Conservation (phyloP, 805 yeast species). For the Cyberlindnera mississippiensis region DNA sequence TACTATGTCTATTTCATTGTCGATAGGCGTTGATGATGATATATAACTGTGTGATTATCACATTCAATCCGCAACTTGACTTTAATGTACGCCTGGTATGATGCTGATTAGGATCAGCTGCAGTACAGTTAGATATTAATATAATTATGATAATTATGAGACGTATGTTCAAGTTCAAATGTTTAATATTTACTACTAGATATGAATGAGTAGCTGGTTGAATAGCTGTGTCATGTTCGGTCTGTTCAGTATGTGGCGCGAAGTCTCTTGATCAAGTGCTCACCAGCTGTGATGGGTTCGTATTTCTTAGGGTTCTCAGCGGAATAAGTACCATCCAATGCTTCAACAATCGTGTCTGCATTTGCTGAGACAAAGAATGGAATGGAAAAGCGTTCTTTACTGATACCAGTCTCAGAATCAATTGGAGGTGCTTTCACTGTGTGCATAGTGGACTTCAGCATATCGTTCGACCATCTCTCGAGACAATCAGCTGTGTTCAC, state of each 20-base stretch:
- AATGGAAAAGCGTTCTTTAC: slow-evolving; percentile 24
- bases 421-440: slow-evolving; percentile 22
- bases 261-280: slow-evolving; percentile 19
- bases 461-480: slow-evolving; percentile 25
- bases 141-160: too few species aligned
- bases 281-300: slow-evolving; percentile 22
- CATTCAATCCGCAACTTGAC: too few species aligned
- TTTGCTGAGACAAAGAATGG: slow-evolving; percentile 26
- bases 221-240: too few species aligned
- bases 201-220: too few species aligned
- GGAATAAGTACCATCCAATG: slow-evolving; percentile 22
- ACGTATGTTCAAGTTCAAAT: too few species aligned
- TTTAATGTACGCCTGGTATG: too few species aligned
- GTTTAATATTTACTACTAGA: too few species aligned
- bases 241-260: slow-evolving; percentile 23
- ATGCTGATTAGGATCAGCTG: too few species aligned
- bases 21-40: too few species aligned
- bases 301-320: slow-evolving; percentile 24
- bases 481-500: slow-evolving; percentile 23
- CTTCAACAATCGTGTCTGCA: slow-evolving; percentile 19
- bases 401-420: slow-evolving; percentile 13
- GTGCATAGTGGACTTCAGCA: slow-evolving; percentile 23
- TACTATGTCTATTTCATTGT: too few species aligned
- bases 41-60: too few species aligned
- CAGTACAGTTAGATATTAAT: too few species aligned